Conservation (phyloP, 306 rosid genomes). For the Quercus ilex region DNA sequence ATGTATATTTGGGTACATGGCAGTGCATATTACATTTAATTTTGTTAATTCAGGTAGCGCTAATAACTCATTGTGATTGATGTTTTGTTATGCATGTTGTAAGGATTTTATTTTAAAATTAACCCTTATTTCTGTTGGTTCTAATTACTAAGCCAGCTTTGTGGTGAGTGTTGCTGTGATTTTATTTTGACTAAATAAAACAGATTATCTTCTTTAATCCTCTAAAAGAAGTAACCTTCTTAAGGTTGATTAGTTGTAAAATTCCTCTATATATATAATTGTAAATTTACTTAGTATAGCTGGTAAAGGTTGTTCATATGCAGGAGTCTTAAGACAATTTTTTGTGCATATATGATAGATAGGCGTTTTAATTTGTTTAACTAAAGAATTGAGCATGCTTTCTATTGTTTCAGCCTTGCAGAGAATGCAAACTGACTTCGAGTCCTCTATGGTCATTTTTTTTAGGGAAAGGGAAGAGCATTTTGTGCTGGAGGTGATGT, state of each 20-base stretch:
- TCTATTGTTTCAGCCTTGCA: neutral
- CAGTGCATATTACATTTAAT: too few species aligned
- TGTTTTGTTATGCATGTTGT: neutral
- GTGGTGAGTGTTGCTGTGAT: neutral
- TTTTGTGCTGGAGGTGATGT: slow-evolving; percentile 99
- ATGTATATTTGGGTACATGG: too few species aligned
- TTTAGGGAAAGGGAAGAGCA: slow-evolving; percentile 68
- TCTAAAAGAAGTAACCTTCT: neutral
- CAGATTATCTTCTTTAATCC: neutral
- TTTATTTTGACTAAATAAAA: neutral
- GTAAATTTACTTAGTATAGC: too few species aligned
- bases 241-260: neutral
- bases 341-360: neutral
- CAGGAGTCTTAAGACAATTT: neutral
- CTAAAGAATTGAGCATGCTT: slow-evolving; percentile 1
- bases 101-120: neutral
- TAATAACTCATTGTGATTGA: too few species aligned
- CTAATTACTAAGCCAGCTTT: neutral
- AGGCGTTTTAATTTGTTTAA: neutral
- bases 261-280: neutral
- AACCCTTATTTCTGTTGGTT: neutral
- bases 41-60: neutral
- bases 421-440: slow-evolving; percentile 18
- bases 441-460: neutral
- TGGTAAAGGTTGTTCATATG: neutral